These are phyloP conservation scores for Fusarium sororula DNA, from an alignment of 2,329 filamentous ascomycete species.

Conservation along the genomic window DNA sequence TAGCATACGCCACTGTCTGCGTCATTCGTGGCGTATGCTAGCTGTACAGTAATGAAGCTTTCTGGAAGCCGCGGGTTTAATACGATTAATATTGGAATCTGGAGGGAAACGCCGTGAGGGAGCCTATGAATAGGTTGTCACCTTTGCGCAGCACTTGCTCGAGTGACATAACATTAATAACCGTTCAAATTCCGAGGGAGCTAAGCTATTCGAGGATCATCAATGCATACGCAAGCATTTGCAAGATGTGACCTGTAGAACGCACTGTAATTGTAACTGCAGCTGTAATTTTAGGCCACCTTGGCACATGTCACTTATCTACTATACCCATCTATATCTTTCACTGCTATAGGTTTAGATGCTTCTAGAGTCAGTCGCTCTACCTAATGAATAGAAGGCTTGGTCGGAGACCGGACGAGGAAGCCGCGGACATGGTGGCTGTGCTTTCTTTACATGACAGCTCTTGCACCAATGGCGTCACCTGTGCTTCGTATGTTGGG, in stretches of 20 bases:
- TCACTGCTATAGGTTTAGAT: not conserved
- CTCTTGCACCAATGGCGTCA: conserved; percentile 34
- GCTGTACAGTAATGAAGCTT: not conserved
- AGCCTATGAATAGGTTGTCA: not conserved
- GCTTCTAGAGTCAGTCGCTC: not conserved
- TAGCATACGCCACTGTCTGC: not conserved
- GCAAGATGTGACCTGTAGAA: conserved; percentile 6
- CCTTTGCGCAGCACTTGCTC: not conserved
- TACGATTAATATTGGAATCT: not conserved
- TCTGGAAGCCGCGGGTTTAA: not conserved
- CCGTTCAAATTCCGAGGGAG: not conserved
- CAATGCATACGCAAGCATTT: conserved; percentile 1
- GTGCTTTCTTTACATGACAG: conserved; percentile 12
- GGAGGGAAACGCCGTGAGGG: conserved; percentile 5
- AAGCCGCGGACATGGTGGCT: conserved; percentile 20
- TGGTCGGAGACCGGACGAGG: not conserved
- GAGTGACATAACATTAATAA: not conserved
- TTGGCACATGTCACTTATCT: conserved; percentile 13
- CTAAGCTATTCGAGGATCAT: not conserved
- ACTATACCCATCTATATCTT: not conserved
- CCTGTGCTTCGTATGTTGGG: conserved; percentile 12
- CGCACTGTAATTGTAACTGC: not conserved
- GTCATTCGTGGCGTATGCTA: conserved; percentile 30
- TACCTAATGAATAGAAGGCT: not conserved
- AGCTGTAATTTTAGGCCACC: not conserved